Conservation (phyloP, 768 basidiomycete species). For the Suillus ampliporus region DNA sequence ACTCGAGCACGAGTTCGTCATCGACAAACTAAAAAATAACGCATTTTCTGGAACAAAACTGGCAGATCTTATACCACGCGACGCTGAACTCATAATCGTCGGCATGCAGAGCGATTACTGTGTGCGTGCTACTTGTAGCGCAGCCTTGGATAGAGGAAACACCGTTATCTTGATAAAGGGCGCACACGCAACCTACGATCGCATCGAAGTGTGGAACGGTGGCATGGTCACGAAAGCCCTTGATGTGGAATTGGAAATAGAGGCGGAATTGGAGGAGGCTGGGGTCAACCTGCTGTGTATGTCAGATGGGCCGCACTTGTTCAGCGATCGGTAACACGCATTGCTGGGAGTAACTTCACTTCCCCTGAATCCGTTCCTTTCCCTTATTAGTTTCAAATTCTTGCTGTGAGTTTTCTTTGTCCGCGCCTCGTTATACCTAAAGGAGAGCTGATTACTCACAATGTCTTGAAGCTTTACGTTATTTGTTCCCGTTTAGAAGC, state of each 20-base stretch:
- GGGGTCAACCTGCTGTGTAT: conserved; percentile 70
- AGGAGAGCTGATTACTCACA: conserved; percentile 6
- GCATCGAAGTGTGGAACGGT: conserved; percentile 64
- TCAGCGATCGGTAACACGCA: conserved; percentile 54
- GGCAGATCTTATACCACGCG: conserved; percentile 50
- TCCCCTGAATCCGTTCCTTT: not conserved
- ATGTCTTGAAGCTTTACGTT: conserved; percentile 5
- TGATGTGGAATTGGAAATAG: conserved; percentile 62
- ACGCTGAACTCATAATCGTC: conserved; percentile 68
- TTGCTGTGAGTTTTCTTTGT: conserved; percentile 6
- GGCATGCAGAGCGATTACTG: conserved; percentile 75
- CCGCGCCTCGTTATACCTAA: not conserved
- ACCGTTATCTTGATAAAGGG: conserved; percentile 66
- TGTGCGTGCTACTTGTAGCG: conserved; percentile 59
- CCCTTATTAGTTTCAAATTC: not conserved
- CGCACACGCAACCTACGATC: conserved; percentile 72
- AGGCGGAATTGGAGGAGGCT: conserved; percentile 71
- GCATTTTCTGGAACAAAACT: conserved; percentile 68
- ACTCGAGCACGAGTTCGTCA: conserved; percentile 52
- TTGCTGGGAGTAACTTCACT: not conserved
- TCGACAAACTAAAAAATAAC: conserved; percentile 76
- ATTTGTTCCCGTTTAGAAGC: not conserved
- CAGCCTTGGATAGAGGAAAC: conserved; percentile 67
- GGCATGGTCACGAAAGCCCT: conserved; percentile 58
- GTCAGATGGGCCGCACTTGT: conserved; percentile 65